Evolutionary conservation across 177 flowering plant genomes (phyloP), one percentile per base, ranked within the genome.

Genomic region (Telopea speciosissima): DNA sequence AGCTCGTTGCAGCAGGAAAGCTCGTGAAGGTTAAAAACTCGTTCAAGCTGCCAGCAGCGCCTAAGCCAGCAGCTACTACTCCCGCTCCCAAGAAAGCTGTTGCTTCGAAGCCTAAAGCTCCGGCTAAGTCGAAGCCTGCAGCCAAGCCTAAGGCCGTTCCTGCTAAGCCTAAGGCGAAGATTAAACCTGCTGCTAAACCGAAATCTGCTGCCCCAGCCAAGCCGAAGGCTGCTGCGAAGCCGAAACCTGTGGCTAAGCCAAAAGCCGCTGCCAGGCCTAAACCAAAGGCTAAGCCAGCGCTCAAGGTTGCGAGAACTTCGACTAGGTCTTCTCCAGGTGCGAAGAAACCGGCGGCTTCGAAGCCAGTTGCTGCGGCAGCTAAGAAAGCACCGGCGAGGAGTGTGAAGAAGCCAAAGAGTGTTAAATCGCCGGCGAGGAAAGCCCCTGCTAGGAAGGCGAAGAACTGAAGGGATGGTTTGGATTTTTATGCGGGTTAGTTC

Each of bases 21-120:
- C 86, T 90, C 10, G 77, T 78, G 1, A 89, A 88, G 74, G 83
- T 90, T 33, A 90, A 90, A 75, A 77, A 72, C 75, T 90, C 96
- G 12, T 90, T 68, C 75, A 87, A 87, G 83, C 84, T 90, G 24
- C 72, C 89, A 3, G 63, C 68, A 8, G 60, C 33, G 24, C 31
- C 77, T 6, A 76, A 72, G 42, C 24, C 76, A 1, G 74, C 31
- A 28, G 31, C 31, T 28, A 4, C n/a, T n/a, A n/a, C 21, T 8
- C 6, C 28, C 69, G 12, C 76, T 1, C 44, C 78, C 1, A 66
- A 75, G 0, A 44, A 60, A 5, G 40, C 21, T 8, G 24, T 19
- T 59, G 12, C 76, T 59, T 5, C 76, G 1, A 66, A 75, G 0
- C 40, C 40, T 0, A 36, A 36, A 8, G 40, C 40, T 6, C 8